Conservation (phyloP, 345 rosid species). For the Draba incana region DNA sequence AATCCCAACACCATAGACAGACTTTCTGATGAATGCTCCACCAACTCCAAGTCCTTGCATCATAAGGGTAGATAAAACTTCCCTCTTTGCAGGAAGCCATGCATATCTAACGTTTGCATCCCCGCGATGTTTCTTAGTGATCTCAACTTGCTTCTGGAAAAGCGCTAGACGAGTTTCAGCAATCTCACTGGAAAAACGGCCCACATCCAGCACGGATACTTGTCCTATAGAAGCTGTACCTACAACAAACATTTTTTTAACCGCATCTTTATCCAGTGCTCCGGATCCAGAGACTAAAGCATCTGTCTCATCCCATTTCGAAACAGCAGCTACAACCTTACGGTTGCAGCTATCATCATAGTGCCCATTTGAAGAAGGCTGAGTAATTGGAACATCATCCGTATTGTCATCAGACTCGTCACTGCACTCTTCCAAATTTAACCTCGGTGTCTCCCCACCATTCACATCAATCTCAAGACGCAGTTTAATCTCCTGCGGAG, state of each 20-base stretch:
- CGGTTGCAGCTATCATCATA: constrained; percentile 53
- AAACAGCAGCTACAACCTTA: constrained; percentile 38
- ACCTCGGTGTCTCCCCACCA: constrained; percentile 51
- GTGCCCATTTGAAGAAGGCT: too few relatives aligned
- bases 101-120: constrained; percentile 78
- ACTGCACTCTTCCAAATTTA: constrained; percentile 63
- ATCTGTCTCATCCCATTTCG: constrained; percentile 47
- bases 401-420: constrained; percentile 66
- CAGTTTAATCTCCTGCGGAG: constrained; percentile 71
- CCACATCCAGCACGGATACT: constrained; percentile 53
- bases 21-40: constrained; percentile 55
- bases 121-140: constrained; percentile 69
- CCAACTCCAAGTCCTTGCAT: constrained; percentile 71
- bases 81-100: constrained; percentile 84
- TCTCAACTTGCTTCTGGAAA: constrained; percentile 78
- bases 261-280: constrained; percentile 49
- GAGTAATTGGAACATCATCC: constrained; percentile 24
- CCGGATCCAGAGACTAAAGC: constrained; percentile 41
- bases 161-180: constrained; percentile 61
- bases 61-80: constrained; percentile 47
- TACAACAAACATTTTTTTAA: constrained; percentile 53
- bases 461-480: constrained; percentile 80
- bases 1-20: constrained; percentile 71
- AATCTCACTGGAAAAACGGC: constrained; percentile 49
- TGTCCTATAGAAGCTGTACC: constrained; percentile 53